Evolutionary conservation across 768 basidiomycete genomes (phyloP).

Genomic region (Trametes elegans): DNA sequence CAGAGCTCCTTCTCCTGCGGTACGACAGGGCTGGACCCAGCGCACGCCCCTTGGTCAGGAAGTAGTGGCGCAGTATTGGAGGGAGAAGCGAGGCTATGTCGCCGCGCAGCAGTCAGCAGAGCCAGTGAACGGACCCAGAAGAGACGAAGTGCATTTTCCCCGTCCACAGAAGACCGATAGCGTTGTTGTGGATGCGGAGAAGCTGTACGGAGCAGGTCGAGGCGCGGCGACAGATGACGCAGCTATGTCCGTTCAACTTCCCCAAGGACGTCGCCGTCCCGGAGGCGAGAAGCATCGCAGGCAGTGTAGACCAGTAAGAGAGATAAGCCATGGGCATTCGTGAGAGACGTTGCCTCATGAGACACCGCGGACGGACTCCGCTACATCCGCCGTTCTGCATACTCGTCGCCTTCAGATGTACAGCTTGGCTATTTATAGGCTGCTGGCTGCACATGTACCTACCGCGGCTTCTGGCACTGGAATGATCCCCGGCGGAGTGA

Average conservation of each 20-base stretch:
- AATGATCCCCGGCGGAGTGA: neutral
- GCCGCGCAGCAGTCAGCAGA: neutral
- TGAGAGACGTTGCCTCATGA: neutral
- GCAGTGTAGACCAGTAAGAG: too few relatives aligned
- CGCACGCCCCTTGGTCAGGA: too few relatives aligned
- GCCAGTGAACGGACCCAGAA: neutral
- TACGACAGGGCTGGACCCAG: neutral
- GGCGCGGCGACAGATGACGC: constrained; percentile 7
- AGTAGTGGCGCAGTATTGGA: too few relatives aligned
- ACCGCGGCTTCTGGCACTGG: neutral
- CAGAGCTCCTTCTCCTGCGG: constrained; percentile 7
- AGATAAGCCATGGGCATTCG: constrained; percentile 15
- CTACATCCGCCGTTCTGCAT: neutral
- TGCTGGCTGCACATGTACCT: neutral
- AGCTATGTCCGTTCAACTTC: neutral
- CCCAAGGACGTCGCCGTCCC: neutral
- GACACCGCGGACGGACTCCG: constrained; percentile 2
- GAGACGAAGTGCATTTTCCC: neutral
- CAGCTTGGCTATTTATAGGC: neutral
- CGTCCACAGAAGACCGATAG: neutral
- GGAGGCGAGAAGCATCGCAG: neutral
- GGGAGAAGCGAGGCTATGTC: too few relatives aligned
- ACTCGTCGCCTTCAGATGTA: neutral
- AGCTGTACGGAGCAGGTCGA: neutral
- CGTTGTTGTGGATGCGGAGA: constrained; percentile 5